A percentile compares a stretch with the other conserved stretches of the same genome.
Conservation (phyloP, 2,329 filamentous ascomycete genomes). For the Anisogramma anomala region DNA sequence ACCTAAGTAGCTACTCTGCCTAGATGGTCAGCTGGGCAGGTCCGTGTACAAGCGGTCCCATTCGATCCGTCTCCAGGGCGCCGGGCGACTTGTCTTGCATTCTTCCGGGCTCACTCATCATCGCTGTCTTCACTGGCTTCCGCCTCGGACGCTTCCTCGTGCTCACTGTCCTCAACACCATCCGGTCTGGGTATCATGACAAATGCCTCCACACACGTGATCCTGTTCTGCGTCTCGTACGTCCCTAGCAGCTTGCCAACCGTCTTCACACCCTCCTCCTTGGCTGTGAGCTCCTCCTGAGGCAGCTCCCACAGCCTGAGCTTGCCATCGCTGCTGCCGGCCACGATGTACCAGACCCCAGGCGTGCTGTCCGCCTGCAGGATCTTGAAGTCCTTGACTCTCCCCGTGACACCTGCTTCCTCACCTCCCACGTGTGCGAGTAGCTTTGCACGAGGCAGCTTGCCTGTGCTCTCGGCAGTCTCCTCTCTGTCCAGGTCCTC, state of each 20-base stretch:
- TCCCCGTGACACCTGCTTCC: slow-evolving; percentile 50
- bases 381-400: slow-evolving; percentile 82
- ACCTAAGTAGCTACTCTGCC: no score
- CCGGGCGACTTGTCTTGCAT: no score
- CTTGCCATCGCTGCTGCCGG: slow-evolving; percentile 75
- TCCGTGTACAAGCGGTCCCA: no score
- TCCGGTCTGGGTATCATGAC: slow-evolving; percentile 64
- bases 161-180: slow-evolving; percentile 47
- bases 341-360: slow-evolving; percentile 47
- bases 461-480: slow-evolving; percentile 13
- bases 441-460: slow-evolving; percentile 48
- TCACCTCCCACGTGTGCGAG: slow-evolving; percentile 71
- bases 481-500: slow-evolving; percentile 30
- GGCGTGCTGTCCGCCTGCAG: slow-evolving; percentile 32
- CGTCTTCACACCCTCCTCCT: slow-evolving; percentile 20
- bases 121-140: slow-evolving; percentile 27
- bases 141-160: slow-evolving; percentile 31
- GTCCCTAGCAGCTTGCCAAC: slow-evolving; percentile 59
- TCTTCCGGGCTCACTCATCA: slow-evolving; percentile 12
- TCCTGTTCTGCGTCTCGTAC: slow-evolving; percentile 76
- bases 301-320: slow-evolving; percentile 64
- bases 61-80: no score
- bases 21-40: no score
- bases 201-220: slow-evolving; percentile 81
- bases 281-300: slow-evolving; percentile 28